Conservation (phyloP, 2,329 filamentous ascomycete genomes). For the Diaporthe citri region DNA sequence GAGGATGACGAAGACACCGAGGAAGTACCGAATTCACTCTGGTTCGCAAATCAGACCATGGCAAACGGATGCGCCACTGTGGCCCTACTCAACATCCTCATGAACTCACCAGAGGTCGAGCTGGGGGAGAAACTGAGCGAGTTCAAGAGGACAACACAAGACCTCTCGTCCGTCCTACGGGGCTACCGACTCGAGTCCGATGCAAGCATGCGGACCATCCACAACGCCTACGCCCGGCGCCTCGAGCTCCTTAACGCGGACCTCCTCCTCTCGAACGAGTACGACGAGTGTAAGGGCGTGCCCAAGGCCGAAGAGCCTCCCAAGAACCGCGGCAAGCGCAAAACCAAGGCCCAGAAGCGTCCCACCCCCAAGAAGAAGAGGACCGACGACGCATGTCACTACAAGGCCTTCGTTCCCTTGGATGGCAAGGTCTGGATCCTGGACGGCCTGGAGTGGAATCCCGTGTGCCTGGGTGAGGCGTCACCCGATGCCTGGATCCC, state of each 20-base stretch:
- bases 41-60: conserved; percentile 95
- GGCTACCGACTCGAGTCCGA: conserved; percentile 83
- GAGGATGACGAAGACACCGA: conserved; percentile 66
- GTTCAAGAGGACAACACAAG: conserved; percentile 80
- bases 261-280: conserved; percentile 71
- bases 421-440: conserved; percentile 84
- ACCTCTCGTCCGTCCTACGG: conserved; percentile 78
- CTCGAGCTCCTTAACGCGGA: conserved; percentile 83
- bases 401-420: conserved; percentile 87
- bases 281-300: conserved; percentile 53
- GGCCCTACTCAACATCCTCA: conserved; percentile 91
- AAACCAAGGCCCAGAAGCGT: conserved; percentile 46
- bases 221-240: conserved; percentile 89
- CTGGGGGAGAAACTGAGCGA: conserved; percentile 77
- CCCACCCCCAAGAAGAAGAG: conserved; percentile 49
- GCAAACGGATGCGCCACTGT: conserved; percentile 93
- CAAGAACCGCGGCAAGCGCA: conserved; percentile 40
- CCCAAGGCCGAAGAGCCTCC: conserved; percentile 46
- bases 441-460: conserved; percentile 83
- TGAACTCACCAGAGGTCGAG: conserved; percentile 78
- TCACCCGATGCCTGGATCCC: conserved; percentile 72
- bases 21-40: conserved; percentile 72
- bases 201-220: conserved; percentile 81
- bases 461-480: conserved; percentile 71
- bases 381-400: conserved; percentile 82